These are phyloP conservation scores for Suhomyces guaymorum DNA, from an alignment of 1,139 yeast species.

Conservation along the genomic window DNA sequence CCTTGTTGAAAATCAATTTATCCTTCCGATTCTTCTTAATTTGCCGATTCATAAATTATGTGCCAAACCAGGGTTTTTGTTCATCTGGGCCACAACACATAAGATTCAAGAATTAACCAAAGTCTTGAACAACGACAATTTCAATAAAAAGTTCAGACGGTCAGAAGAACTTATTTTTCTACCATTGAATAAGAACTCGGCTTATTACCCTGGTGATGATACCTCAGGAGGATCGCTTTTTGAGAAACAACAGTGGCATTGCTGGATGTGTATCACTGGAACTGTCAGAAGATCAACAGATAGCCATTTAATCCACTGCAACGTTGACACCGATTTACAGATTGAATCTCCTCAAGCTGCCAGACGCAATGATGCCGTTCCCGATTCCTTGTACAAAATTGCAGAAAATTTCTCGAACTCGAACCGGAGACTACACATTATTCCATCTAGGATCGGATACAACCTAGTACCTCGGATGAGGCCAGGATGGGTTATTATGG, in stretches of 20 bases:
- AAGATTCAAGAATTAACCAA: constrained; percentile 64
- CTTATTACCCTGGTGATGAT: constrained; percentile 54
- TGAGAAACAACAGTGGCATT: constrained; percentile 77
- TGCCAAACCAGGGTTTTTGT: constrained; percentile 81
- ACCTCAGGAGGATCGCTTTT: constrained; percentile 27
- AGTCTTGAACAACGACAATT: constrained; percentile 52
- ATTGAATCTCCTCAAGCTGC: constrained; percentile 41
- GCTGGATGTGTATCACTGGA: constrained; percentile 97
- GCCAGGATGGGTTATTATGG: constrained; percentile 88
- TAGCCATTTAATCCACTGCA: constrained; percentile 83
- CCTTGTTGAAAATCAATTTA: constrained; percentile 67
- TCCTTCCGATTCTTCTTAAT: constrained; percentile 57
- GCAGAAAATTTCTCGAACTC: constrained; percentile 91
- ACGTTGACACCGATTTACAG: constrained; percentile 84
- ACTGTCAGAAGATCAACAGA: constrained; percentile 87
- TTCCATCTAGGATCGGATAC: constrained; percentile 68
- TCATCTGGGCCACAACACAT: constrained; percentile 81
- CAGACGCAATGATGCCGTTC: constrained; percentile 48
- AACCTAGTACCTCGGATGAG: constrained; percentile 67
- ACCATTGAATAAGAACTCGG: constrained; percentile 59
- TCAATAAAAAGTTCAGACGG: constrained; percentile 73
- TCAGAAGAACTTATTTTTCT: constrained; percentile 82
- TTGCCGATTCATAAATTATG: constrained; percentile 74
- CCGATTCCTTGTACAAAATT: constrained; percentile 72
- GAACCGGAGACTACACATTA: constrained; percentile 77